Evolutionary conservation across 768 basidiomycete species (phyloP).

Genomic region (Neoboletus subvelutipes): DNA sequence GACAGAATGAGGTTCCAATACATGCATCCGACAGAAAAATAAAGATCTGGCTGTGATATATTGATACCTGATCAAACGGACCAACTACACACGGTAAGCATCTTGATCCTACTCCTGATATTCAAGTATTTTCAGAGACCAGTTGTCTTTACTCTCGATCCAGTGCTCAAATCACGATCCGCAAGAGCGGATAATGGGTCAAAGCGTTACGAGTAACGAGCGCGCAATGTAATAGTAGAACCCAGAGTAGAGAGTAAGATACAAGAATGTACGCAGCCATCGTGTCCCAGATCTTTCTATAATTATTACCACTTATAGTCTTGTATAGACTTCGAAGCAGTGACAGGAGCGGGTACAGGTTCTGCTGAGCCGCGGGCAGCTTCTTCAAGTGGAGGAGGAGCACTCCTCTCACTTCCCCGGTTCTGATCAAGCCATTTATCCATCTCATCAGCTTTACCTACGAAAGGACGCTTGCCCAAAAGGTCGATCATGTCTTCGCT

Average conservation of each 20-base stretch:
- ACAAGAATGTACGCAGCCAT: conserved; percentile 9
- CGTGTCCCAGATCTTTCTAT: conserved; percentile 4
- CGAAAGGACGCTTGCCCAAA: conserved; percentile 81
- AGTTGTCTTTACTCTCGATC: not conserved
- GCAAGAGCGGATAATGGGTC: conserved; percentile 6
- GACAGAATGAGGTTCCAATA: not conserved
- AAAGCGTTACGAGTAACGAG: conserved; percentile 30
- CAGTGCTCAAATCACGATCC: not conserved
- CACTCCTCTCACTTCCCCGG: conserved; percentile 54
- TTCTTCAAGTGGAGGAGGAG: conserved; percentile 64
- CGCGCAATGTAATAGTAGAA: conserved; percentile 43
- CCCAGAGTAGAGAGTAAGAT: conserved; percentile 42
- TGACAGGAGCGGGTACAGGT: conserved; percentile 49
- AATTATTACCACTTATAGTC: conserved; percentile 23
- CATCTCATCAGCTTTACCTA: conserved; percentile 85
- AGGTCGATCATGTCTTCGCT: conserved; percentile 88
- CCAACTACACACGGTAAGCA: not conserved
- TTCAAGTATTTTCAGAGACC: not conserved
- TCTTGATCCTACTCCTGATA: not conserved
- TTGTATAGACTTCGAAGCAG: conserved; percentile 42
- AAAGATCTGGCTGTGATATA: not conserved
- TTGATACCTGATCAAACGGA: not conserved
- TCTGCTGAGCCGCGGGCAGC: conserved; percentile 37
- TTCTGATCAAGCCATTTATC: conserved; percentile 95
- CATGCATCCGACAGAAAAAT: not conserved